Conservation (phyloP, 176 grass and related monocot genomes). For the Ampelocalamus luodianensis region DNA sequence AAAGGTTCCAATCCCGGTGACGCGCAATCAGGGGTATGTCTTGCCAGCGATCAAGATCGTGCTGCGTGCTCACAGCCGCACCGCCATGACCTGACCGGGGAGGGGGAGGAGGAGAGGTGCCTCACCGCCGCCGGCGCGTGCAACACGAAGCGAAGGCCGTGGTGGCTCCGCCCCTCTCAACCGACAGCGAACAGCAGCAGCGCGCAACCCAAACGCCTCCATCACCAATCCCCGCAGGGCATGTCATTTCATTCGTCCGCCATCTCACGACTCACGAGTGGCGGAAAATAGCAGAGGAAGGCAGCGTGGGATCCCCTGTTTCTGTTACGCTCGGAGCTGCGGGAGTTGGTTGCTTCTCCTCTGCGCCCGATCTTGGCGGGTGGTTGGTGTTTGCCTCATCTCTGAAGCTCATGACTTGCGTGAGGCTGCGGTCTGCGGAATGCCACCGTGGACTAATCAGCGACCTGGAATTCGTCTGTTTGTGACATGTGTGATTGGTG, state of each 20-base stretch:
- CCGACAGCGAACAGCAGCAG: background rate
- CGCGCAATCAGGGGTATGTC: background rate
- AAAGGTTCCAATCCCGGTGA: background rate
- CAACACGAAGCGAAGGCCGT: background rate
- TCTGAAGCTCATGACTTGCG: background rate
- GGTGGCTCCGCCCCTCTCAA: background rate
- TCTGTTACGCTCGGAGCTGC: background rate
- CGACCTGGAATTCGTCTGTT: too few species aligned
- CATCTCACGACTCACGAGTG: background rate
- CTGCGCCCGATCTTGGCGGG: slow-evolving; percentile 51
- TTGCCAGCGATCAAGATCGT: background rate
- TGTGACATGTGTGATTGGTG: too few species aligned
- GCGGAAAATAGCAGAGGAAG: slow-evolving; percentile 1
- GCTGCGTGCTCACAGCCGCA: background rate
- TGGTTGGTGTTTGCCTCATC: slow-evolving; percentile 56
- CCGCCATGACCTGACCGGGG: background rate
- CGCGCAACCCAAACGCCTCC: background rate
- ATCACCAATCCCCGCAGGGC: background rate
- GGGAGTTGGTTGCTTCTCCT: background rate
- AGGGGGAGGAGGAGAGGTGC: background rate
- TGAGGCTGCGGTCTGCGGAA: slow-evolving; percentile 13
- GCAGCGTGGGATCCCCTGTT: background rate
- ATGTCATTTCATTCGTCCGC: slow-evolving; percentile 6
- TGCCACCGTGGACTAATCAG: slow-evolving; percentile 8
- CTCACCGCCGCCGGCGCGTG: background rate